These are phyloP conservation scores for Fraxinus greggii DNA, from an alignment of 305 asterid genomes.

Conservation along the genomic window DNA sequence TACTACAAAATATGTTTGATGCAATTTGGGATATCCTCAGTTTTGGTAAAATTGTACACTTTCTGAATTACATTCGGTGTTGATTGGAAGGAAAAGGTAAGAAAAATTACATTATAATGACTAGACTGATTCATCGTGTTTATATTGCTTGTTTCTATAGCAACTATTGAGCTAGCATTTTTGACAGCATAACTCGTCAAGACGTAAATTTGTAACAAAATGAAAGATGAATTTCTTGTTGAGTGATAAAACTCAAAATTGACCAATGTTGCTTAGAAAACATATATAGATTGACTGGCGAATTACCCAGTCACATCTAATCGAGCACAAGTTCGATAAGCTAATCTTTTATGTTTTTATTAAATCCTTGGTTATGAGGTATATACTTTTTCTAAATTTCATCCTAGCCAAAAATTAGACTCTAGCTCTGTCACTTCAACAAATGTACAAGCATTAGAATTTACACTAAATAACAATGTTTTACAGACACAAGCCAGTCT, in stretches of 20 bases:
- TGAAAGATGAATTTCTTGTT: not conserved
- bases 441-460: not conserved
- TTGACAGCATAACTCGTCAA: not conserved
- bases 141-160: not conserved
- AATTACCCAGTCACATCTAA: not conserved
- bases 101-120: not conserved
- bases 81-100: not conserved
- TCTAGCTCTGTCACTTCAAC: not conserved
- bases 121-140: not conserved
- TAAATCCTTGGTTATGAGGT: slow-evolving; percentile 14
- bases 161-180: not conserved
- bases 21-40: not conserved
- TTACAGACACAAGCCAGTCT: not conserved
- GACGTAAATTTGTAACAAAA: not conserved
- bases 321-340: not conserved
- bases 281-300: not conserved
- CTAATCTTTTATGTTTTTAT: not conserved
- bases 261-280: not conserved
- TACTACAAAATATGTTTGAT: not conserved
- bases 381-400: not conserved
- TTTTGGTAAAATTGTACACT: not conserved
- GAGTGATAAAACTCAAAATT: not conserved
- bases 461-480: not conserved
- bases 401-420: not conserved
- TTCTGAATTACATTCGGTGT: not conserved